Percentiles rank a stretch among this genome's conserved stretches.
Evolutionary conservation across 352 stramenopile species (phyloP).

Genomic region (Phytophthora pluvialis): DNA sequence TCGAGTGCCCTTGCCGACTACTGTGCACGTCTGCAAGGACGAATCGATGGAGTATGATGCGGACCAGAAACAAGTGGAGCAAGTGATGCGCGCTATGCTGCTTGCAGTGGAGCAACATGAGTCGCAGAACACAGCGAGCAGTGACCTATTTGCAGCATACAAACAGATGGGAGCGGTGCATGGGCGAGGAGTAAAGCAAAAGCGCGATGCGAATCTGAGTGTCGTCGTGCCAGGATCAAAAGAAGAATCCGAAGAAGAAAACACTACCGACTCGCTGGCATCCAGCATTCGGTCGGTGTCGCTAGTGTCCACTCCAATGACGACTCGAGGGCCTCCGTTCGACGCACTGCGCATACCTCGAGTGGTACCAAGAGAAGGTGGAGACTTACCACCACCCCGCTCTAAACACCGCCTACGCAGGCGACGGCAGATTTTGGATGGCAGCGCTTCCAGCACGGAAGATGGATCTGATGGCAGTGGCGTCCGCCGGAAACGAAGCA

Average conservation of each 20-base stretch:
- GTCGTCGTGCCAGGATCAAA: constrained; percentile 16
- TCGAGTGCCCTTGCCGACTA: constrained; percentile 2
- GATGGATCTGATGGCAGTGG: constrained; percentile 58
- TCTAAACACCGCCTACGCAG: constrained; percentile 46
- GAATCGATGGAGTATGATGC: constrained; percentile 10
- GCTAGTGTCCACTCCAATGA: constrained; percentile 40
- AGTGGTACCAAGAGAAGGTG: constrained; percentile 16
- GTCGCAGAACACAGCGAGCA: neutral
- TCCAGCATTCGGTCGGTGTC: constrained; percentile 61
- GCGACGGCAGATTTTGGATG: constrained; percentile 56
- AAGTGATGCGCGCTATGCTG: constrained; percentile 39
- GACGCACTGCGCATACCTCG: constrained; percentile 10
- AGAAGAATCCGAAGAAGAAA: constrained; percentile 37
- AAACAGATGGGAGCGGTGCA: constrained; percentile 1
- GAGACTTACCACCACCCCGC: constrained; percentile 8
- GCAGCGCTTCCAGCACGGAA: constrained; percentile 70
- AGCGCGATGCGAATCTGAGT: constrained; percentile 8
- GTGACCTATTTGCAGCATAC: constrained; percentile 28
- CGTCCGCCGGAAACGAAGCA: constrained; percentile 72
- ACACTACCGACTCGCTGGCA: constrained; percentile 53
- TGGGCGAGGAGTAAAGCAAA: constrained; percentile 9
- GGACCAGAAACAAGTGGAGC: constrained; percentile 27
- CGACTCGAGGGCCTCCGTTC: constrained; percentile 7
- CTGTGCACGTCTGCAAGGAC: constrained; percentile 9
- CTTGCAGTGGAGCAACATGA: constrained; percentile 38